These are phyloP conservation scores for Holtermannia corniformis DNA, from an alignment of 768 basidiomycete species.

Conservation along the genomic window DNA sequence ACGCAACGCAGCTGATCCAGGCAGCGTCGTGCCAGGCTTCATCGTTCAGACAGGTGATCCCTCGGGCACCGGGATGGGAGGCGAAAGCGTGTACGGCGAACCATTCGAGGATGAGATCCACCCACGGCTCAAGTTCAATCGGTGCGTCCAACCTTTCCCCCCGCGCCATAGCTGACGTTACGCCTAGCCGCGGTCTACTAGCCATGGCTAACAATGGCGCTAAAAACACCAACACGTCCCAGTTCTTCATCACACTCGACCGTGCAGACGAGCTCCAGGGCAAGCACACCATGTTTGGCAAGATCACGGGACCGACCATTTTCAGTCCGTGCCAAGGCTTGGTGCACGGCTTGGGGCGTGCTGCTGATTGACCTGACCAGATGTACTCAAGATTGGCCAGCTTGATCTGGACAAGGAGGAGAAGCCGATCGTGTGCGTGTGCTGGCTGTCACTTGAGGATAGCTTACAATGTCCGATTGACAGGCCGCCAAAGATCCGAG, in stretches of 20 bases:
- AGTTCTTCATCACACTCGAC: conserved; percentile 91
- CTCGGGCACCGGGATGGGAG: conserved; percentile 50
- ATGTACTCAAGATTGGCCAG: conserved; percentile 84
- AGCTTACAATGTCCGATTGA: conserved; percentile 41
- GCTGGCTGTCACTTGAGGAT: not conserved
- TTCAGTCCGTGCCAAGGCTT: conserved; percentile 25
- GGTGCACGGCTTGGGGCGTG: not conserved
- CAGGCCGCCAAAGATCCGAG: conserved; percentile 85
- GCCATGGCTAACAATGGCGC: conserved; percentile 87
- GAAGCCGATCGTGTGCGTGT: conserved; percentile 47
- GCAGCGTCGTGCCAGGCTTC: conserved; percentile 56
- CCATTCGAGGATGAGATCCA: conserved; percentile 91
- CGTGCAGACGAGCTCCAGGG: conserved; percentile 85
- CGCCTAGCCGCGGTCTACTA: conserved; percentile 66
- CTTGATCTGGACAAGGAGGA: conserved; percentile 47
- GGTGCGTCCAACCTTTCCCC: conserved; percentile 15
- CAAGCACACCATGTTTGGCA: conserved; percentile 91
- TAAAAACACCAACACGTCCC: conserved; percentile 83
- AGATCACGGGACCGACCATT: conserved; percentile 44
- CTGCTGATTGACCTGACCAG: conserved; percentile 43
- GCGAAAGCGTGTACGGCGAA: conserved; percentile 88
- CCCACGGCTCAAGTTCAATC: conserved; percentile 68
- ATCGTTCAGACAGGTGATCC: conserved; percentile 56
- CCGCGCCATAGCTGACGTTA: conserved; percentile 1
- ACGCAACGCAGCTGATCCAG: no score